Conservation (phyloP, 331 rosid species). For the Prunus yedoensis region DNA sequence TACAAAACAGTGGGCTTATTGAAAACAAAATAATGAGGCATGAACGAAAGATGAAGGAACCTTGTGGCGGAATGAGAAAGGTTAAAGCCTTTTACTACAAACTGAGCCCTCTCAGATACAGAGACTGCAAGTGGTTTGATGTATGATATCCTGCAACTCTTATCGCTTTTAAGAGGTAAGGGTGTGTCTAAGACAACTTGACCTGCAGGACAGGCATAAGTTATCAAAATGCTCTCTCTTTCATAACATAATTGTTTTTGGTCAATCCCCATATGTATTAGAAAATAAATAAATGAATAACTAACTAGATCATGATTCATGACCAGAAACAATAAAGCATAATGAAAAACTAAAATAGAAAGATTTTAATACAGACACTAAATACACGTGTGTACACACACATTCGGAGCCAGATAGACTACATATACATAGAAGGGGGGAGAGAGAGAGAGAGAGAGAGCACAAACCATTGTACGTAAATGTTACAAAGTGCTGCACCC, state of each 20-base stretch:
- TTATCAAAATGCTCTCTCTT: conserved; percentile 11
- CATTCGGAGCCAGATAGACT: too few relatives aligned
- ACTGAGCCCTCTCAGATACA: conserved; percentile 44
- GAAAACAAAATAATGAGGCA: neutral
- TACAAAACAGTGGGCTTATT: neutral
- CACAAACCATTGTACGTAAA: conserved; percentile 68
- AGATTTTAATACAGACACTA: neutral
- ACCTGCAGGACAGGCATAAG: conserved; percentile 48
- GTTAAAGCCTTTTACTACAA: conserved; percentile 77
- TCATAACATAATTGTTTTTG: neutral
- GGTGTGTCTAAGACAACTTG: conserved; percentile 76
- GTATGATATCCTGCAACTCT: conserved; percentile 55
- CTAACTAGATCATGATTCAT: neutral
- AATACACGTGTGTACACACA: neutral
- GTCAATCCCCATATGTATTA: neutral
- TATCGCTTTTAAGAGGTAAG: conserved; percentile 50
- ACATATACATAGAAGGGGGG: neutral
- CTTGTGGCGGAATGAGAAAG: conserved; percentile 58
- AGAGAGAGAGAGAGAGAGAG: neutral
- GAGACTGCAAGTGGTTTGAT: conserved; percentile 91
- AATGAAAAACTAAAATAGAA: neutral
- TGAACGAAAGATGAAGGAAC: conserved; percentile 27
- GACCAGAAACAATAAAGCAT: neutral
- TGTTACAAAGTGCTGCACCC: conserved; percentile 66
- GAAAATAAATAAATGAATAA: neutral